These are phyloP conservation scores for Fusarium circinatum DNA, from an alignment of 2,329 filamentous ascomycete species.

Conservation along the genomic window DNA sequence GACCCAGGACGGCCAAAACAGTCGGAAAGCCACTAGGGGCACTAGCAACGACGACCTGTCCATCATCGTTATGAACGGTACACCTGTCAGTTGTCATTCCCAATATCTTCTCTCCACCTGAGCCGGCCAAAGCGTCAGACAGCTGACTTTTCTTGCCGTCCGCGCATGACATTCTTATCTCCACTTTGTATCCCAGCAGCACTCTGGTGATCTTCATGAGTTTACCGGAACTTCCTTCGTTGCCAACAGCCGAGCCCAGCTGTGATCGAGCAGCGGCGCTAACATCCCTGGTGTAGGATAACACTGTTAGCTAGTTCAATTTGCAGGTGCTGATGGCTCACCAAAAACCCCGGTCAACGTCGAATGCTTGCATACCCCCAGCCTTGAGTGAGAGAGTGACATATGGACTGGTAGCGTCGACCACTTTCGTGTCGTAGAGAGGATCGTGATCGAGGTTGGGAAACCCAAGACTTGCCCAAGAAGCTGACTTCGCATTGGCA, in stretches of 20 bases:
- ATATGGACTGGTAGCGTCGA: background rate
- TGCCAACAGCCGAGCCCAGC: background rate
- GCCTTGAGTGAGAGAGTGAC: background rate
- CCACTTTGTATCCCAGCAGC: background rate
- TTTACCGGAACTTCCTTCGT: background rate
- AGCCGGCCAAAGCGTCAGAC: background rate
- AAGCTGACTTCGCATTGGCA: background rate
- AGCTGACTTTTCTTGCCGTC: background rate
- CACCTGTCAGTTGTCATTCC: background rate
- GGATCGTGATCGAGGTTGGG: background rate
- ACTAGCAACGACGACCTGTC: background rate
- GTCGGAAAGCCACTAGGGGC: background rate
- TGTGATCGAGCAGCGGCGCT: background rate
- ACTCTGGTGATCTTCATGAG: background rate
- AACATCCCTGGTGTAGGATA: background rate
- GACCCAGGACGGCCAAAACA: background rate
- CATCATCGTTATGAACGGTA: background rate
- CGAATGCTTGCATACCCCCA: background rate
- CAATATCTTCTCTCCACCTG: background rate
- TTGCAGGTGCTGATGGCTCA: background rate
- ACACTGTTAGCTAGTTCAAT: accelerated
- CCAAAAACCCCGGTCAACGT: background rate
- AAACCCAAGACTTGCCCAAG: background rate
- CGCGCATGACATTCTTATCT: background rate
- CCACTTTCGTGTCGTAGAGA: background rate